Conservation (phyloP, 257 asterid genomes). For the Petunia secreta region DNA sequence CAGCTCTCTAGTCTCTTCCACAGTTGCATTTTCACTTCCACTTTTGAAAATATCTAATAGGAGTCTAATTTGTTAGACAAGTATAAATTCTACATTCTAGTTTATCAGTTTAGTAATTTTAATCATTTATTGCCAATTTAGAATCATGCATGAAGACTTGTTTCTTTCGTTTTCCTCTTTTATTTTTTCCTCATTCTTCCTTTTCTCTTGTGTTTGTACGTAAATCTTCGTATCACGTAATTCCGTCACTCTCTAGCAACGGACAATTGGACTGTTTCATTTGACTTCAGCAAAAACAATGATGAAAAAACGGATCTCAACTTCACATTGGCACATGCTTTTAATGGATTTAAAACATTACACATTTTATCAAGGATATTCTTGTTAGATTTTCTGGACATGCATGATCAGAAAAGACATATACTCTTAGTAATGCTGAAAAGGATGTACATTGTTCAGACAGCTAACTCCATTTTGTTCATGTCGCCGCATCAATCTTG, state of each 20-base stretch:
- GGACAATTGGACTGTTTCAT: neutral
- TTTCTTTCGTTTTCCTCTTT: no score
- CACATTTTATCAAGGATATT: neutral
- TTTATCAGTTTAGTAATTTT: no score
- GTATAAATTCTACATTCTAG: no score
- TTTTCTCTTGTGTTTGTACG: no score
- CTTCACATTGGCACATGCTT: neutral
- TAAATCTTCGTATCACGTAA: no score
- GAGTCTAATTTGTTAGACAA: no score
- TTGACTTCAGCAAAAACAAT: neutral
- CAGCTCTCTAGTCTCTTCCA: no score
- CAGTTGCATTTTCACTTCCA: no score
- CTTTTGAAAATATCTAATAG: no score
- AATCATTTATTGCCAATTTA: no score
- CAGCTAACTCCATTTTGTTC: slow-evolving; percentile 12
- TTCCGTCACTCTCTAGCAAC: neutral
- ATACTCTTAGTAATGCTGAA: slow-evolving; percentile 21
- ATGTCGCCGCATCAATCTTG: slow-evolving; percentile 8
- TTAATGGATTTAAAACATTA: neutral
- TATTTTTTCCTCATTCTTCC: no score
- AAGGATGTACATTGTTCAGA: slow-evolving; percentile 7
- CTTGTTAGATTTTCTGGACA: neutral
- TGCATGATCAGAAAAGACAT: neutral
- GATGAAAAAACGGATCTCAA: neutral
- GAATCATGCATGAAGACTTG: no score